Conservation (phyloP, 768 basidiomycete genomes). For the Lactarius pseudohatsudake region DNA sequence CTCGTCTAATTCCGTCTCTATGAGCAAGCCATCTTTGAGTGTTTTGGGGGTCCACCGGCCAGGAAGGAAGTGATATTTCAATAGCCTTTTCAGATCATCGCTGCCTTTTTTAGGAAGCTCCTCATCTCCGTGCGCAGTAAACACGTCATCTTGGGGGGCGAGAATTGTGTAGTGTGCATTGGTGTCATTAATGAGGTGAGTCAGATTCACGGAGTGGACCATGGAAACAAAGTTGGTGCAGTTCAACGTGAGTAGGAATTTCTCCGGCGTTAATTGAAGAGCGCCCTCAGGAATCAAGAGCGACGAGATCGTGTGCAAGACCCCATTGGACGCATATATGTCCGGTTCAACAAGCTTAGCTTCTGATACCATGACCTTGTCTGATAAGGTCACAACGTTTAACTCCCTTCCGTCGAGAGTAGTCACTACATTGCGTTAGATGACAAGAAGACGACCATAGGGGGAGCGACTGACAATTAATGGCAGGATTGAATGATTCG, state of each 20-base stretch:
- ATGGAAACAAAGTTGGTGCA: slow-evolving; percentile 89
- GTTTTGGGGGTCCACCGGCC: slow-evolving; percentile 72
- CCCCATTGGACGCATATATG: slow-evolving; percentile 92
- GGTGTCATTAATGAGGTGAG: slow-evolving; percentile 66
- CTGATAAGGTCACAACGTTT: slow-evolving; percentile 53
- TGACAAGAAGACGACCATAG: neutral
- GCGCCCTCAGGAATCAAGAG: slow-evolving; percentile 77
- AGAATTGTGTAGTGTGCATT: slow-evolving; percentile 80
- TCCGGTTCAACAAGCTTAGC: slow-evolving; percentile 72
- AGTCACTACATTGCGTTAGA: slow-evolving; percentile 51
- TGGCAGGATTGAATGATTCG: slow-evolving; percentile 52
- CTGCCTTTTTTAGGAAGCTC: slow-evolving; percentile 65
- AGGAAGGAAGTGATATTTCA: slow-evolving; percentile 91
- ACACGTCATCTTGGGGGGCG: slow-evolving; percentile 85
- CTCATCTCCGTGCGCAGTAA: slow-evolving; percentile 52
- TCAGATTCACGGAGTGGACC: slow-evolving; percentile 79
- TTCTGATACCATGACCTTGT: slow-evolving; percentile 55
- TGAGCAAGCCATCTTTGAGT: slow-evolving; percentile 67
- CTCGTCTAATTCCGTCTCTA: slow-evolving; percentile 78
- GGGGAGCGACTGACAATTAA: slow-evolving; percentile 50
- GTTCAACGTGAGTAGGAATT: slow-evolving; percentile 88
- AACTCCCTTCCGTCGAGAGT: slow-evolving; percentile 68
- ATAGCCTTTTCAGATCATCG: slow-evolving; percentile 64
- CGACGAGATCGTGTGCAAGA: slow-evolving; percentile 83
- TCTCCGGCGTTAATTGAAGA: slow-evolving; percentile 86